Conservation (phyloP, 352 stramenopile species). For the Pythium sukuiense region DNA sequence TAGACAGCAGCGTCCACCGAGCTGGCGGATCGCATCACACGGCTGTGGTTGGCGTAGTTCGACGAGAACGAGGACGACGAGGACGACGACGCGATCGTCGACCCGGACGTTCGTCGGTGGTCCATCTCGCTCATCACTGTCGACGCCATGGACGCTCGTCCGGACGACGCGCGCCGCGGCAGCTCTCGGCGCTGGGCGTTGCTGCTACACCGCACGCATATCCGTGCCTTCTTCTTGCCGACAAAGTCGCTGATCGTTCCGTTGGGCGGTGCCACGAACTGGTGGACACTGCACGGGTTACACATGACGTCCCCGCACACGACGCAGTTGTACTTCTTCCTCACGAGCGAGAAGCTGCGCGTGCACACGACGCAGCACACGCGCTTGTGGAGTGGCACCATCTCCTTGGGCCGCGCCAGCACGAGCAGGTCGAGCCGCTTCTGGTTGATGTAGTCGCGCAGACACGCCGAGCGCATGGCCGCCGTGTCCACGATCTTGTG, state of each 20-base stretch:
- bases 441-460: slow-evolving; percentile 81
- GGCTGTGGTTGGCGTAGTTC: slow-evolving; percentile 6
- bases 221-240: slow-evolving; percentile 71
- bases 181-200: slow-evolving; percentile 55
- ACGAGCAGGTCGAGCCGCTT: slow-evolving; percentile 70
- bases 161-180: slow-evolving; percentile 36
- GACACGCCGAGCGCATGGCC: slow-evolving; percentile 69
- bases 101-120: slow-evolving; percentile 26
- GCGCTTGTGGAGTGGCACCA: slow-evolving; percentile 70
- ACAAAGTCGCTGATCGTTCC: slow-evolving; percentile 36
- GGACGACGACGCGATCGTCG: slow-evolving; percentile 16
- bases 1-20: slow-evolving; percentile 26
- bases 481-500: slow-evolving; percentile 83
- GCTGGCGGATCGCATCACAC: slow-evolving; percentile 30
- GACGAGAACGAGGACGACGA: not conserved
- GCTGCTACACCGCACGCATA: slow-evolving; percentile 78
- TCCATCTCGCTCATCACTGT: slow-evolving; percentile 19
- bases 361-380: slow-evolving; percentile 81
- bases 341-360: slow-evolving; percentile 79
- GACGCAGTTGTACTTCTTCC: slow-evolving; percentile 86
- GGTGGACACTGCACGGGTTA: slow-evolving; percentile 72
- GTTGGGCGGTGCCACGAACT: slow-evolving; percentile 66
- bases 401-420: slow-evolving; percentile 60
- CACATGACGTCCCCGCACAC: slow-evolving; percentile 83
- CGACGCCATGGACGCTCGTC: slow-evolving; percentile 26